Base-by-base conservation (phyloP, 2,329 filamentous ascomycete species). In the Fragosphaeria purpurea region DNA sequence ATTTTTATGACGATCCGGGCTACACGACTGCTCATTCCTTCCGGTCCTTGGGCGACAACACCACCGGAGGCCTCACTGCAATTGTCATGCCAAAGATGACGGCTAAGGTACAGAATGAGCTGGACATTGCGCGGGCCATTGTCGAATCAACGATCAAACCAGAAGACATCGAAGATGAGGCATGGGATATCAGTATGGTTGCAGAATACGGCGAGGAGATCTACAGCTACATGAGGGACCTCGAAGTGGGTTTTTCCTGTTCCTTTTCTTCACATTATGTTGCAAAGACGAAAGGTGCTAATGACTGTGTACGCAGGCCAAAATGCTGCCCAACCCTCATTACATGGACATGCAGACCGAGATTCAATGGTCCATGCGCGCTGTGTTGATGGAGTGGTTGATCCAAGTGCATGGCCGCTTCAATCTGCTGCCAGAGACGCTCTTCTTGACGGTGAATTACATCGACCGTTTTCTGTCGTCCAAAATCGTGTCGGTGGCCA, bases 271-370 rank as follows among this genome's bases (percentile, higher is more conserved):
- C n/a, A 13, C 5, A 11, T 10, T 13, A 8, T 11, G 30, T 5
- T 5, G 38, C 13, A 2, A 40, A 39, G 32, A 10, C 32, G 10
- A 12, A 33, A 34, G 3, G 62, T 59, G 50, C 61, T 46, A 9
- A 37, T 13, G 8, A 6, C 8, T 37, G 9, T 38, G 22, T 5
- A 8, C 22, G 3, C n/a, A 61, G 59, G 44, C 49, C 13, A 56
- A 54, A n/a, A 59, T 60, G 80, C 75, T 90, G 41, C 93, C 93
- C 1, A 90, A 93, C 61, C 76, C 88, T 4, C 81, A 93, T 65
- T 98, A 98, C 74, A 98, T 98, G 91, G 88, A 95, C 55, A 83
- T 86, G 58, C 93, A 98, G 66, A 83, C 85, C n/a, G 91, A 97
- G 67, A 94, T 98, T 51, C 88, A 95, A 64, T 98, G 93, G 93